Conservation (phyloP, 1,284 basidiomycete genomes). For the Puccinia triticina region DNA sequence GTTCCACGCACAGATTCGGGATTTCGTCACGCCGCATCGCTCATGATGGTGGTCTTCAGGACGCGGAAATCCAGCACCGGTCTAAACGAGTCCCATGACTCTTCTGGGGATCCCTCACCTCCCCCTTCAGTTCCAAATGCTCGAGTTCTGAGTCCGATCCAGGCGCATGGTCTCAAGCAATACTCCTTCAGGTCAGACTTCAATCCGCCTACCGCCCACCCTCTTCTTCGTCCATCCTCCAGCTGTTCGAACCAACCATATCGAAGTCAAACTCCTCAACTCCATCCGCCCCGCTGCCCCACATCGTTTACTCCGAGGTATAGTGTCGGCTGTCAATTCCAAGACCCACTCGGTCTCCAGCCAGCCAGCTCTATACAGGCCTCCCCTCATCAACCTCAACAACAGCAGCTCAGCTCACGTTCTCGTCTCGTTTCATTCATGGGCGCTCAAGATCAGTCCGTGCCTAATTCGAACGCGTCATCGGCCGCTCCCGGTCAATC, state of each 20-base stretch:
- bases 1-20: background rate
- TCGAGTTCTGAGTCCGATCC: slow-evolving; percentile 1
- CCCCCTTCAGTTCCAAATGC: background rate
- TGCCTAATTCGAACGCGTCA: background rate
- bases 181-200: slow-evolving; percentile 2
- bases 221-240: background rate
- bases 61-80: slow-evolving; percentile 3
- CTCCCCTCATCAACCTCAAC: slow-evolving; percentile 6
- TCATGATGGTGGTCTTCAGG: slow-evolving; percentile 15
- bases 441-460: background rate
- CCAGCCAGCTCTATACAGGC: background rate
- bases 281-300: background rate
- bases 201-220: background rate
- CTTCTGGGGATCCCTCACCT: slow-evolving; percentile 1
- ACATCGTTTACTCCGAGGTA: background rate
- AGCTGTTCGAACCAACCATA: background rate
- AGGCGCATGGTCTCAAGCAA: slow-evolving; percentile 13
- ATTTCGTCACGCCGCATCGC: background rate
- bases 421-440: background rate
- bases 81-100: background rate
- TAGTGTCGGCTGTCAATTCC: background rate
- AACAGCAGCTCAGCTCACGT: background rate
- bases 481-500: background rate
- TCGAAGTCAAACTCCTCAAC: background rate
- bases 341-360: slow-evolving; percentile 1